Conservation (phyloP, 2,329 filamentous ascomycete genomes). For the Chaetothyriales sp. region DNA sequence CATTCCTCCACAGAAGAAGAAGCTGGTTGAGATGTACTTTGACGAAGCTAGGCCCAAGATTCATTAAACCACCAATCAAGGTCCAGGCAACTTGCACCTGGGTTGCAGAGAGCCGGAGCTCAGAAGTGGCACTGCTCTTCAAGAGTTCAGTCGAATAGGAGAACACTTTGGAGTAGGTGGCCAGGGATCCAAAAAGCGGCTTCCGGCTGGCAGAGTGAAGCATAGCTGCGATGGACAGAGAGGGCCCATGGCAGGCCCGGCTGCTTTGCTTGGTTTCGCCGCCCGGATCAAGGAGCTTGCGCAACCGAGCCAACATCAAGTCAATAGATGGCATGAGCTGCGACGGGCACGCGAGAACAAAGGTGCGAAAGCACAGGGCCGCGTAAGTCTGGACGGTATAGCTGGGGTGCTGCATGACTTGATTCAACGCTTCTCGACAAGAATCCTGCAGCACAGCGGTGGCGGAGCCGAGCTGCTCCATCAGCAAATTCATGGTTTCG, state of each 20-base stretch:
- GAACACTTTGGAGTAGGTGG: constrained; percentile 82
- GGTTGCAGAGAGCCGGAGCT: constrained; percentile 77
- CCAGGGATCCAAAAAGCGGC: constrained; percentile 84
- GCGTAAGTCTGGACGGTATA: constrained; percentile 91
- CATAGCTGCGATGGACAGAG: constrained; percentile 78
- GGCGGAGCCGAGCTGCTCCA: constrained; percentile 67
- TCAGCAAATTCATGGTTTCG: constrained; percentile 62
- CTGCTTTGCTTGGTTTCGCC: constrained; percentile 44
- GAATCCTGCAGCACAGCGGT: constrained; percentile 62
- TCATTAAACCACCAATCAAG: constrained; percentile 89
- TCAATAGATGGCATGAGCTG: constrained; percentile 83
- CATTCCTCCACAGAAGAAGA: constrained; percentile 91
- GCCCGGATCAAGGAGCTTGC: constrained; percentile 59
- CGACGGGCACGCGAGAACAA: constrained; percentile 80
- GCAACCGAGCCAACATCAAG: constrained; percentile 91
- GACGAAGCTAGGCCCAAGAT: constrained; percentile 90
- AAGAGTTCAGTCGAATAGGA: constrained; percentile 82
- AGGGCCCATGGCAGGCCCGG: constrained; percentile 73
- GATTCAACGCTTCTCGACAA: constrained; percentile 73
- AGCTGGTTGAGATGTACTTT: constrained; percentile 95
- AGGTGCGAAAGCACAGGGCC: constrained; percentile 68
- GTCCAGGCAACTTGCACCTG: constrained; percentile 98
- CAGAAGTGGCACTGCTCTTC: constrained; percentile 81
- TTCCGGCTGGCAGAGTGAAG: constrained; percentile 78
- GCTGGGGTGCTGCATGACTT: constrained; percentile 84